phyloP scores from a whole-genome alignment of 768 basidiomycete genomes.

The Favolaschia claudopus region DNA sequence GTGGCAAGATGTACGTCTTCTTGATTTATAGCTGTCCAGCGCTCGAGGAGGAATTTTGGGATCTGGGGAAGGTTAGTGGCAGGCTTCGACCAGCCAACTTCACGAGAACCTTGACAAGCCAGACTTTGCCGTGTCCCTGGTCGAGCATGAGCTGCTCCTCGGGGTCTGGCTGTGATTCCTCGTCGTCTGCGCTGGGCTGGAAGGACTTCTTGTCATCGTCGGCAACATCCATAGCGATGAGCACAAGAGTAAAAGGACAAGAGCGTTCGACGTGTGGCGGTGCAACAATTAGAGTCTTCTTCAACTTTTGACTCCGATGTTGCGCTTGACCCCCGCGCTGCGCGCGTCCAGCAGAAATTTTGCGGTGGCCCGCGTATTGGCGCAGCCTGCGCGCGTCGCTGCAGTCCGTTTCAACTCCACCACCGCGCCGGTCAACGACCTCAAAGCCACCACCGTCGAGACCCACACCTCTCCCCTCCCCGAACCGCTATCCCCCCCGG shows the following conservation, averaged over 20 bases:
- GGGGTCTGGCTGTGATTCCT: conserved; percentile 76
- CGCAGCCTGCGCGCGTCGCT: no score
- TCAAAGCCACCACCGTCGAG: conserved; percentile 6
- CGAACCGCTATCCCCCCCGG: conserved; percentile 2
- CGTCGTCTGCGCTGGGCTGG: conserved; percentile 61
- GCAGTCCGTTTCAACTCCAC: no score
- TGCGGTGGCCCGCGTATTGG: no score
- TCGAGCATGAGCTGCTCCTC: conserved; percentile 85
- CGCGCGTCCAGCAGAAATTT: no score
- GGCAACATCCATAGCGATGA: conserved; percentile 44
- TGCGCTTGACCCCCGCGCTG: no score
- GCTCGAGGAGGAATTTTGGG: conserved; percentile 85
- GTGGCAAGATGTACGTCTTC: conserved; percentile 86
- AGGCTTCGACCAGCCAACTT: background rate
- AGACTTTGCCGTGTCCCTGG: conserved; percentile 76
- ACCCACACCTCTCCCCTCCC: background rate
- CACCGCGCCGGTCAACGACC: background rate
- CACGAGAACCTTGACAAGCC: conserved; percentile 81
- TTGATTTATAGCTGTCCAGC: conserved; percentile 79
- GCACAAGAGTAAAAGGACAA: no score
- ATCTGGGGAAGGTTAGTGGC: conserved; percentile 55
- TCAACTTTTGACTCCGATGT: no score
- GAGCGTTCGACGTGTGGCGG: no score
- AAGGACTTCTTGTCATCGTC: conserved; percentile 81
- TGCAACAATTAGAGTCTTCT: no score